Evolutionary conservation across 306 rosid species (phyloP).

Genomic region (Cicer bijugum): DNA sequence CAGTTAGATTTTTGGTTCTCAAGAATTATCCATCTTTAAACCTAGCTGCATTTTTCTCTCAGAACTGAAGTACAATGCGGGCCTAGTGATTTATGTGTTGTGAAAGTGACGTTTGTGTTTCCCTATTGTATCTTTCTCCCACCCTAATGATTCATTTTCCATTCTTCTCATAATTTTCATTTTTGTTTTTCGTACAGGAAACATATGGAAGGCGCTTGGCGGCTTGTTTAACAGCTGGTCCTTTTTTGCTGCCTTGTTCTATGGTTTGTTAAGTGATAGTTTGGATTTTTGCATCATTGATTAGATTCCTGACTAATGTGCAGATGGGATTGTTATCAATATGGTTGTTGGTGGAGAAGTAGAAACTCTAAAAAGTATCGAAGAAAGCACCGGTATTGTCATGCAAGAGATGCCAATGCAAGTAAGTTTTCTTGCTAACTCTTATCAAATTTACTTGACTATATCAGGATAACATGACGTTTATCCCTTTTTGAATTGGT

Average conservation of each 20-base stretch:
- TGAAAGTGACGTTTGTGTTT: slow-evolving; percentile 20
- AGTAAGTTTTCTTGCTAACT: slow-evolving; percentile 58
- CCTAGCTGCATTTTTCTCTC: slow-evolving; percentile 3
- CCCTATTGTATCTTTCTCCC: neutral
- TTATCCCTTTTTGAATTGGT: neutral
- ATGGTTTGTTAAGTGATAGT: slow-evolving; percentile 28
- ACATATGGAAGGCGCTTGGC: slow-evolving; percentile 76
- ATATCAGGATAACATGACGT: slow-evolving; percentile 1
- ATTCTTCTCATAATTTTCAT: slow-evolving; percentile 38
- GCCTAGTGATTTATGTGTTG: slow-evolving; percentile 26
- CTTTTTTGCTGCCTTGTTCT: slow-evolving; percentile 47
- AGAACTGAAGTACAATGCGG: slow-evolving; percentile 23
- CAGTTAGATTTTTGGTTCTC: neutral
- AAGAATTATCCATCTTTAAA: slow-evolving; percentile 26
- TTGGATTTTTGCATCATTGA: slow-evolving; percentile 41
- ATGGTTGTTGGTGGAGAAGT: slow-evolving; percentile 97
- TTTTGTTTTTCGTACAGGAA: slow-evolving; percentile 62
- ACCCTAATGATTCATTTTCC: slow-evolving; percentile 8
- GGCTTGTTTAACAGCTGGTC: slow-evolving; percentile 86
- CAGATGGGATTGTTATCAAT: slow-evolving; percentile 91
- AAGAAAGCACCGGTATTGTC: slow-evolving; percentile 76
- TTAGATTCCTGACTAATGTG: slow-evolving; percentile 47
- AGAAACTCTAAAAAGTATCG: slow-evolving; percentile 71
- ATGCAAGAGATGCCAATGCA: slow-evolving; percentile 94
- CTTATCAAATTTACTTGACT: neutral